phyloP scores from a whole-genome alignment of 2,329 filamentous ascomycete species.

The Colletotrichum sp. region DNA sequence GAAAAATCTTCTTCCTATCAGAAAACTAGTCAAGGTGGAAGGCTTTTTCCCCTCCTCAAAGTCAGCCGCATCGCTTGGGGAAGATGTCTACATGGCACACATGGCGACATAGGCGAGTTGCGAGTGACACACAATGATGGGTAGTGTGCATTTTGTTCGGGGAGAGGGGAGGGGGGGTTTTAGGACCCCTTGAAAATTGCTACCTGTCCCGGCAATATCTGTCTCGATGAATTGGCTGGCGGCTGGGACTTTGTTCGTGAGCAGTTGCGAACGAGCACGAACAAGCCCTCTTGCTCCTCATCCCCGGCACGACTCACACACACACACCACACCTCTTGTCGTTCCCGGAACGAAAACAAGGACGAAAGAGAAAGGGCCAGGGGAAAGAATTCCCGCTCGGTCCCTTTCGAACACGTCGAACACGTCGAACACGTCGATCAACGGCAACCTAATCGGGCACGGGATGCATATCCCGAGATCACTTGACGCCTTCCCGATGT shows the following conservation, averaged over 20 bases:
- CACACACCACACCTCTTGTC: not conserved
- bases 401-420: not conserved
- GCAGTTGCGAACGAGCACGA: not conserved
- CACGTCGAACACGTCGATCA: not conserved
- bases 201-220: not conserved
- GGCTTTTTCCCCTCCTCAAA: not conserved
- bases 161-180: not conserved
- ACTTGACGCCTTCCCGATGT: not conserved
- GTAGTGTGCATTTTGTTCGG: not conserved
- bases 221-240: not conserved
- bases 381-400: not conserved
- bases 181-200: not conserved
- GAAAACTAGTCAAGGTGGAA: not conserved
- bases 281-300: not conserved
- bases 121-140: not conserved
- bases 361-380: too few relatives aligned
- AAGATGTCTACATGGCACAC: not conserved
- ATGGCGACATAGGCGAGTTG: not conserved
- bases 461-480: conserved; percentile 6
- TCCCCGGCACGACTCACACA: not conserved
- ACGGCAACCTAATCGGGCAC: not conserved
- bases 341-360: not conserved
- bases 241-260: not conserved
- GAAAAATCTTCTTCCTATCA: not conserved
- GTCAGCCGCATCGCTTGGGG: not conserved